A percentile compares a stretch with the other conserved stretches of the same genome.
Evolutionary conservation across 2,329 filamentous ascomycete genomes (phyloP).

Genomic region (Microsporum ferrugineum): DNA sequence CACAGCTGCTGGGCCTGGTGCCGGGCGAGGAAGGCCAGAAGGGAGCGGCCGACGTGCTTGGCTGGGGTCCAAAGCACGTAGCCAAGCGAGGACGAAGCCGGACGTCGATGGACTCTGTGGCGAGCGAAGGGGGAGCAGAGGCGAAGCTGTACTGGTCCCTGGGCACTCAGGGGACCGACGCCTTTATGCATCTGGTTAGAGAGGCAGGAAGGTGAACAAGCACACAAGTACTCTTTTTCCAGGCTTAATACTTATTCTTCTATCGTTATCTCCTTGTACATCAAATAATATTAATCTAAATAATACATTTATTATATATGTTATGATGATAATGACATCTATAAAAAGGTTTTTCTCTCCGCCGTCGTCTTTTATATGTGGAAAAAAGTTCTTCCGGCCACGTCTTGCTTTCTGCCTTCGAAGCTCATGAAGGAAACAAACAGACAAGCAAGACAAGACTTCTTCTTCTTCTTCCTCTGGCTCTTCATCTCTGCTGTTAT

Average conservation of each 20-base stretch:
- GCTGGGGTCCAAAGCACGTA: slow-evolving; percentile 20
- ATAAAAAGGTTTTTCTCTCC: not conserved
- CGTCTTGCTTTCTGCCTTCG: not conserved
- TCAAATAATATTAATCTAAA: not conserved
- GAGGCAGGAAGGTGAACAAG: slow-evolving; percentile 17
- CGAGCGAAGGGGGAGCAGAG: not conserved
- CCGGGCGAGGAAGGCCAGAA: slow-evolving; percentile 27
- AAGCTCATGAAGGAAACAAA: not conserved
- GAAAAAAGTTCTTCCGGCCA: not conserved
- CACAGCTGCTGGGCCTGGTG: slow-evolving; percentile 32
- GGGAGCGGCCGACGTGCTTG: slow-evolving; percentile 20
- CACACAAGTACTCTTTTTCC: not conserved
- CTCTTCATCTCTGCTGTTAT: not conserved
- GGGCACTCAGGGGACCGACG: slow-evolving; percentile 18
- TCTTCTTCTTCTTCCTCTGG: not conserved
- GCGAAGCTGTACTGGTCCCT: slow-evolving; percentile 19
- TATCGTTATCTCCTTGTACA: not conserved
- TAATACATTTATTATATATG: too few relatives aligned
- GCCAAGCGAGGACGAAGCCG: not conserved
- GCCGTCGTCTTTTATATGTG: not conserved
- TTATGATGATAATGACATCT: too few relatives aligned
- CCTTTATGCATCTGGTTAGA: slow-evolving; percentile 22
- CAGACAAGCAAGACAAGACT: not conserved
- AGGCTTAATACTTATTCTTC: not conserved
- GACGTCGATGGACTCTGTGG: not conserved